phyloP scores from a whole-genome alignment of 139 green algal species.

The Ettlia oleoabundans region DNA sequence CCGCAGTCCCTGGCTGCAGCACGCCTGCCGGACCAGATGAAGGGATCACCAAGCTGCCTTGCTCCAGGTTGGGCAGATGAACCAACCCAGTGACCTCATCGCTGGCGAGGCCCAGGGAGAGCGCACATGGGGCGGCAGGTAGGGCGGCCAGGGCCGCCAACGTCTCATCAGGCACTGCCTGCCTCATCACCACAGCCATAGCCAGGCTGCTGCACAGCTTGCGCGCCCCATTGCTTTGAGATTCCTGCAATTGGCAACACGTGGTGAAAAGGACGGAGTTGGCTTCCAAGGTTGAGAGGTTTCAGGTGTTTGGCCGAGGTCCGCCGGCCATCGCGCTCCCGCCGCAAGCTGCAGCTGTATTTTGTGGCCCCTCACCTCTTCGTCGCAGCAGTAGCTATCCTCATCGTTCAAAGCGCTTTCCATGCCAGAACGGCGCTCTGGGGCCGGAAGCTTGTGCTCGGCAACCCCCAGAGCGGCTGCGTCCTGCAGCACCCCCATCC shows the following conservation, averaged over 20 bases:
- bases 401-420: no score
- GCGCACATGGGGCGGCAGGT: background rate
- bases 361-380: no score
- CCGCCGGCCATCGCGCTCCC: no score
- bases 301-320: no score
- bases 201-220: constrained; percentile 23
- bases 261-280: background rate
- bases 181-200: constrained; percentile 36
- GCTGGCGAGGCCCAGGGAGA: constrained; percentile 2
- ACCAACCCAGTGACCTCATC: background rate
- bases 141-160: background rate
- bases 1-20: background rate
- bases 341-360: no score
- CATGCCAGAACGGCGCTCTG: no score
- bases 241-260: background rate
- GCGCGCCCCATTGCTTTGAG: background rate
- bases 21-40: background rate
- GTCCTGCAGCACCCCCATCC: no score
- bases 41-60: background rate
- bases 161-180: background rate
- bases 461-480: no score
- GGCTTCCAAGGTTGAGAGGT: constrained; percentile 29
- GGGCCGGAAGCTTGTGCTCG: no score
- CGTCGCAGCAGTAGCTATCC: no score
- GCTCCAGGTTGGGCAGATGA: background rate